These are phyloP conservation scores for Fonsecaea monophora DNA, from an alignment of 2,329 filamentous ascomycete genomes.

Conservation along the genomic window DNA sequence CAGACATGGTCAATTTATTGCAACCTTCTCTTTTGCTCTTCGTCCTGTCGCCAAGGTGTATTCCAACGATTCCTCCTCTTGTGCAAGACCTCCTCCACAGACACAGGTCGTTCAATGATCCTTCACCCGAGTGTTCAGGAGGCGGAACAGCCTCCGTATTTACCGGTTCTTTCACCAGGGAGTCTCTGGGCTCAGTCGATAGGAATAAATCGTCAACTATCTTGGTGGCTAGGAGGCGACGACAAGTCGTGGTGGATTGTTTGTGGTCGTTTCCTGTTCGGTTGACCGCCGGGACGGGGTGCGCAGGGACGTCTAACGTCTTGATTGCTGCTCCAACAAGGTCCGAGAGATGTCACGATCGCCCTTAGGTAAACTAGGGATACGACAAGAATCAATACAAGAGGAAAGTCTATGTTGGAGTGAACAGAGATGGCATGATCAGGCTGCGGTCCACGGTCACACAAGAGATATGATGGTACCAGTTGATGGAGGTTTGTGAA, in stretches of 20 bases:
- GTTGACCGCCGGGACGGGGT: slow-evolving; percentile 8
- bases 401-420: background rate
- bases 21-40: background rate
- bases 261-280: background rate
- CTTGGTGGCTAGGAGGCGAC: background rate
- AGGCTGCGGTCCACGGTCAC: slow-evolving; percentile 17
- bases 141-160: background rate
- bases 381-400: background rate
- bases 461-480: slow-evolving; percentile 10
- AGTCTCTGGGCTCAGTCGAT: background rate
- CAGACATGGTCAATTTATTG: slow-evolving; percentile 19
- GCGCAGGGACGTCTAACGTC: slow-evolving; percentile 10
- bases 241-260: background rate
- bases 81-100: slow-evolving; percentile 14
- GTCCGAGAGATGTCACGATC: slow-evolving; percentile 1
- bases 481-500: slow-evolving; percentile 18
- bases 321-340: slow-evolving; percentile 1
- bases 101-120: background rate
- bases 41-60: slow-evolving; percentile 16
- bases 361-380: background rate
- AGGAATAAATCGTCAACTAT: background rate
- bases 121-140: slow-evolving; percentile 1
- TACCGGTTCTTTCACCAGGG: background rate
- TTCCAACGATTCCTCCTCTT: slow-evolving; percentile 22
- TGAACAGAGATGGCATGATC: slow-evolving; percentile 6